Conservation (phyloP, 1,139 yeast genomes). For the Kurtzmaniella quercitrusa region DNA sequence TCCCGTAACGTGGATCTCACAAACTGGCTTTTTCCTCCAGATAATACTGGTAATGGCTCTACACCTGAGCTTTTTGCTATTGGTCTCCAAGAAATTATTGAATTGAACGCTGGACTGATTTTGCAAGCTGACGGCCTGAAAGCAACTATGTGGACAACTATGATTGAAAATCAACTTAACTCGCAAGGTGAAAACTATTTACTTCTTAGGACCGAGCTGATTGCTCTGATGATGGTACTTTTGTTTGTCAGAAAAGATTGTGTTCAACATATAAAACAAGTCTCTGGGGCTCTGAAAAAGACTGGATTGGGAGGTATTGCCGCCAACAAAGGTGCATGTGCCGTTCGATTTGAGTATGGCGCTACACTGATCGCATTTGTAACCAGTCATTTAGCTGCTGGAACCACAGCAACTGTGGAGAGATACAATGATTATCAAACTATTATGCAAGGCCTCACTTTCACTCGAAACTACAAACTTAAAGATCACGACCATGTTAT, state of each 20-base stretch:
- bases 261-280: slow-evolving; percentile 61
- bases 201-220: slow-evolving; percentile 40
- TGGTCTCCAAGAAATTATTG: slow-evolving; percentile 92
- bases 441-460: slow-evolving; percentile 70
- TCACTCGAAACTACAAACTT: slow-evolving; percentile 65
- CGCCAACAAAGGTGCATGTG: slow-evolving; percentile 91
- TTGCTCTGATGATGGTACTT: slow-evolving; percentile 42
- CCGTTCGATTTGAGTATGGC: slow-evolving; percentile 74
- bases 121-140: slow-evolving; percentile 64
- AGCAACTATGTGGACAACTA: slow-evolving; percentile 60
- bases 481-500: slow-evolving; percentile 81
- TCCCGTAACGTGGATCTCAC: slow-evolving; percentile 52
- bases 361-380: slow-evolving; percentile 76
- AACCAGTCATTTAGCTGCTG: slow-evolving; percentile 96
- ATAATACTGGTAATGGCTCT: slow-evolving; percentile 28
- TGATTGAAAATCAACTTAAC: slow-evolving; percentile 55
- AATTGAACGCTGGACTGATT: slow-evolving; percentile 80
- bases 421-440: slow-evolving; percentile 86
- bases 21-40: slow-evolving; percentile 78
- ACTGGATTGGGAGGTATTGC: slow-evolving; percentile 92
- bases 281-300: slow-evolving; percentile 77
- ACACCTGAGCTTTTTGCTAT: slow-evolving; percentile 73
- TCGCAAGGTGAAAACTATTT: slow-evolving; percentile 32
- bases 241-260: slow-evolving; percentile 41
- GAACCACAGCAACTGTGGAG: slow-evolving; percentile 77